These are phyloP conservation scores for Prunus davidiana DNA, from an alignment of 306 rosid genomes.

Conservation along the genomic window DNA sequence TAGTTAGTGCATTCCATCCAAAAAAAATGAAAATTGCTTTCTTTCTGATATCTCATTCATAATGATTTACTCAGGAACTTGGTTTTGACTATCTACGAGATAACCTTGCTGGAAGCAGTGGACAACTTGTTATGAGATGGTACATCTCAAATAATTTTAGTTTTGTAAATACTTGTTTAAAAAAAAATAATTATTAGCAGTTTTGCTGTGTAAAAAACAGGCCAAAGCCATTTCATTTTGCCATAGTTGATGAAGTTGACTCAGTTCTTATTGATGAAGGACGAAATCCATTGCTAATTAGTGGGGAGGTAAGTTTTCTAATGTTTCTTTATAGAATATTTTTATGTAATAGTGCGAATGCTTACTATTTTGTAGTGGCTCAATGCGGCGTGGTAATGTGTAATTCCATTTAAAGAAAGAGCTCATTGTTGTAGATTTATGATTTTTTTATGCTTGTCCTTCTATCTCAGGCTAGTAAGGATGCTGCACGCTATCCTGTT, in stretches of 20 bases:
- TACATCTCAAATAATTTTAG: slow-evolving; percentile 28
- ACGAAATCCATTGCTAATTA: slow-evolving; percentile 92
- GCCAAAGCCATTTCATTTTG: slow-evolving; percentile 98
- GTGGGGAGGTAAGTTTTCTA: slow-evolving; percentile 71
- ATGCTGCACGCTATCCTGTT: slow-evolving; percentile 94
- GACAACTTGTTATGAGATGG: slow-evolving; percentile 97
- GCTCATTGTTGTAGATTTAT: neutral
- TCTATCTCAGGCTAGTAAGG: slow-evolving; percentile 75
- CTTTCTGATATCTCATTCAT: slow-evolving; percentile 21
- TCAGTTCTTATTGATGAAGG: slow-evolving; percentile 97
- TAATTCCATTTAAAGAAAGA: neutral
- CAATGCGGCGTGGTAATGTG: neutral
- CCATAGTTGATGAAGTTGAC: slow-evolving; percentile 96
- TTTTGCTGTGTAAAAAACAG: slow-evolving; percentile 42
- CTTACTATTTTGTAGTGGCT: slow-evolving; percentile 16
- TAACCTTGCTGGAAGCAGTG: slow-evolving; percentile 86
- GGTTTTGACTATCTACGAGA: slow-evolving; percentile 98
- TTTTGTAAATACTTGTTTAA: neutral
- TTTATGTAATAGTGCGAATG: slow-evolving; percentile 9
- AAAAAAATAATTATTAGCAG: slow-evolving; percentile 6
- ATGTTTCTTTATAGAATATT: neutral
- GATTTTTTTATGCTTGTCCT: slow-evolving; percentile 15
- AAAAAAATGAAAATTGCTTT: neutral
- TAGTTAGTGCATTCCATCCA: slow-evolving; percentile 12
- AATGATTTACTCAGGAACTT: slow-evolving; percentile 62